A percentile compares a stretch with the other conserved stretches of the same genome.
Evolutionary conservation across 305 asterid genomes (phyloP).

Genomic region (Fraxinus platypoda): DNA sequence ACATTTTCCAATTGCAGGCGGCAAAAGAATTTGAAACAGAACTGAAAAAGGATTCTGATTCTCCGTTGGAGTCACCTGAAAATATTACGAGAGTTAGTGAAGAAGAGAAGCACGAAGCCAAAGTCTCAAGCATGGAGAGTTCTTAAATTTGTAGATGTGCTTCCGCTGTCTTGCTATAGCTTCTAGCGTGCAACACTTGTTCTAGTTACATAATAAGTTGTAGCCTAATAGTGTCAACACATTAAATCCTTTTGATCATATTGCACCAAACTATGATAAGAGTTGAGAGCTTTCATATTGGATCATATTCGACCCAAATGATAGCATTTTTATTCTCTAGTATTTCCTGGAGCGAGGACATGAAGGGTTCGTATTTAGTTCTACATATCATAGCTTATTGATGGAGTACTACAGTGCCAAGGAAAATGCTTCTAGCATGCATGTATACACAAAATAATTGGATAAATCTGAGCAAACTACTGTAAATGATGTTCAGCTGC

Average conservation of each 20-base stretch:
- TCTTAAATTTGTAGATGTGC: constrained; percentile 14
- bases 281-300: not conserved
- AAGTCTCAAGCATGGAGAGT: constrained; percentile 36
- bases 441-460: not conserved
- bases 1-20: constrained; percentile 42
- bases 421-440: not conserved
- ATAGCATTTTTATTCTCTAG: too few species aligned
- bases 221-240: not conserved
- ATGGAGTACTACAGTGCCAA: not conserved
- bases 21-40: constrained; percentile 84
- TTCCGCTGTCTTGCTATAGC: constrained; percentile 8
- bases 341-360: too few species aligned
- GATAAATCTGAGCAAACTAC: not conserved
- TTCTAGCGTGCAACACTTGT: constrained; percentile 11
- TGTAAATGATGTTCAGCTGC: not conserved
- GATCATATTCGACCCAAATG: too few species aligned
- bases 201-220: constrained; percentile 13
- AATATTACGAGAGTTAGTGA: constrained; percentile 25
- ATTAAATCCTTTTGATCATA: not conserved
- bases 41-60: constrained; percentile 52
- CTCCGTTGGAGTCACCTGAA: constrained; percentile 36
- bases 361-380: too few species aligned
- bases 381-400: not conserved
- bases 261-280: not conserved
- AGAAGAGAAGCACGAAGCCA: constrained; percentile 40